These are phyloP conservation scores for Pezicula rhizophila DNA, from an alignment of 2,329 filamentous ascomycete species.

Conservation along the genomic window DNA sequence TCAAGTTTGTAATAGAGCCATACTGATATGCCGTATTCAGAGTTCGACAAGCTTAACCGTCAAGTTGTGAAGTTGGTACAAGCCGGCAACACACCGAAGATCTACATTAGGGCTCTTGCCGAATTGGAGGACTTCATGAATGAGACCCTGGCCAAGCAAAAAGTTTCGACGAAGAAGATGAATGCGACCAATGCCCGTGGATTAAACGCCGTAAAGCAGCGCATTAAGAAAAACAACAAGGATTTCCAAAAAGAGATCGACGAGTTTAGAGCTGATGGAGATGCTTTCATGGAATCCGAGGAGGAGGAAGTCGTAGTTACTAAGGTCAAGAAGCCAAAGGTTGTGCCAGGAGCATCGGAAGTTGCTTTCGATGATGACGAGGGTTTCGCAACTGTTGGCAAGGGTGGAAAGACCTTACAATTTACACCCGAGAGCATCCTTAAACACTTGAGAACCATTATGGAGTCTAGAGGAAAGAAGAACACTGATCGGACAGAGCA, in stretches of 20 bases:
- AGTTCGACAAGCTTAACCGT: conserved; percentile 91
- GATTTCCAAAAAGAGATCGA: conserved; percentile 86
- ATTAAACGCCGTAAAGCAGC: conserved; percentile 94
- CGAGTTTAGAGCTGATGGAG: conserved; percentile 77
- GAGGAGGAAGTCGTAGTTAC: conserved; percentile 58
- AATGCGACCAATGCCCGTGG: conserved; percentile 91
- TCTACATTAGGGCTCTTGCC: conserved; percentile 87
- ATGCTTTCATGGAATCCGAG: conserved; percentile 79
- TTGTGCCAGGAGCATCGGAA: conserved; percentile 43
- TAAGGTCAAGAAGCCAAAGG: conserved; percentile 47
- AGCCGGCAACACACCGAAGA: conserved; percentile 75
- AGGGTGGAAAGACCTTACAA: conserved; percentile 79
- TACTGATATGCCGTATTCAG: conserved; percentile 39
- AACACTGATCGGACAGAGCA: conserved; percentile 94
- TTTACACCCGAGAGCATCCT: conserved; percentile 98
- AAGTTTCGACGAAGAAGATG: conserved; percentile 97
- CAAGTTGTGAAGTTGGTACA: conserved; percentile 74
- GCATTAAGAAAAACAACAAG: conserved; percentile 98
- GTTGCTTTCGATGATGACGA: conserved; percentile 62
- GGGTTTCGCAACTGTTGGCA: conserved; percentile 83
- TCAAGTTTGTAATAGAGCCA: conserved; percentile 13
- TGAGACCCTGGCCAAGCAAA: conserved; percentile 91
- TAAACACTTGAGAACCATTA: conserved; percentile 87
- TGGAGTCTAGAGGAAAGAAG: conserved; percentile 97
- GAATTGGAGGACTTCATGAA: conserved; percentile 93